phyloP scores from a whole-genome alignment of 1,284 basidiomycete genomes.

The Ganoderma multipileum region DNA sequence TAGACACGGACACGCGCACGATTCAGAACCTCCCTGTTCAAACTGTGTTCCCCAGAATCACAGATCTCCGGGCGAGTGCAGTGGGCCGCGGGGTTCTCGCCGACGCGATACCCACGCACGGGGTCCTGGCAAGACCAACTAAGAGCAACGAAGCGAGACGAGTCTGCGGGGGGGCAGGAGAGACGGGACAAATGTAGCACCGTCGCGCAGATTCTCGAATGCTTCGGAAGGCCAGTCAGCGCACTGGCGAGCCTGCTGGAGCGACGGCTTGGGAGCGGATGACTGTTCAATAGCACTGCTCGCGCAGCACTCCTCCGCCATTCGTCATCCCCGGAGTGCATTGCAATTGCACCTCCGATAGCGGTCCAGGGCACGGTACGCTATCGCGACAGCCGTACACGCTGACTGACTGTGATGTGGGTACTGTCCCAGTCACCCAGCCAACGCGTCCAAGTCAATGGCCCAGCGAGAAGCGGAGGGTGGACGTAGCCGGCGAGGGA shows the following conservation, averaged over 20 bases:
- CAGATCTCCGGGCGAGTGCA: constrained; percentile 4
- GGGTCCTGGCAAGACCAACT: neutral
- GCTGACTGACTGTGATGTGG: neutral
- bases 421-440: constrained; percentile 1
- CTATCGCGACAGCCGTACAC: neutral
- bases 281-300: neutral
- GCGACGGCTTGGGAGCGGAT: constrained; percentile 1
- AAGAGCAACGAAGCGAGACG: neutral
- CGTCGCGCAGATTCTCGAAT: neutral
- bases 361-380: constrained; percentile 16
- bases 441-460: neutral
- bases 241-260: neutral
- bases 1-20: neutral
- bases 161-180: neutral
- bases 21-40: no score
- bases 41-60: neutral
- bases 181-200: neutral
- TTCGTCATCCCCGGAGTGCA: neutral
- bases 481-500: neutral
- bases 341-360: constrained; percentile 11
- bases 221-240: neutral
- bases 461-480: neutral
- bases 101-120: constrained; percentile 1
- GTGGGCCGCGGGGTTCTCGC: neutral
- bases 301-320: neutral